Evolutionary conservation across 1,139 yeast genomes (phyloP), one percentile per base, ranked within the genome.

Genomic region (Hansenula sp.): DNA sequence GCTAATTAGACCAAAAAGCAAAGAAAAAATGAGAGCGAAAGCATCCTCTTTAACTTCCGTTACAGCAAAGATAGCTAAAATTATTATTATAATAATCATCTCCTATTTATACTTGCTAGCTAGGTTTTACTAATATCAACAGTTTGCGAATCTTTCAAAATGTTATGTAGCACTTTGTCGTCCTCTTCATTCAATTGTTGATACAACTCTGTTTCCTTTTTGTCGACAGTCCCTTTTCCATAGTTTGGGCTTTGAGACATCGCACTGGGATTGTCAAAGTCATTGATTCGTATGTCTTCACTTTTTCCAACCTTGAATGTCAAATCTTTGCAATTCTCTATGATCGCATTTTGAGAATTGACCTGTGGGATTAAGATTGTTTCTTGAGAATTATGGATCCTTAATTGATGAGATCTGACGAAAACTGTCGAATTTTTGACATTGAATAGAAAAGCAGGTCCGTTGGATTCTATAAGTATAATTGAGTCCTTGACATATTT

Each of bases 371-470:
- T 43, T 2, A 51, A 46, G 17, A 28, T 40, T 31, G 66, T 57
- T 35, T 62, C 46, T 2, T 36, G 34, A 3, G 65, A 46, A 38
- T 63, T 52, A 49, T 72, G 77, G 13, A 74, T 53, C 28, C 78
- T 51, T 37, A 69, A 56, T 49, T 74, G 79, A 48, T 73, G 77
- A 46, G 75, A 65, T 13, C 51, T 41, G 3, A 67, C 46, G 4
- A 62, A 44, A 6, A 72, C 41, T 3, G 60, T 53, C 41, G 63
- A 57, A 17, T 67, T 47, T 3, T 34, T 17, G 10, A 68, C 41
- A 29, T 63, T 55, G 21, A 64, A 65, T 3, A 67, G 42, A 40
- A 63, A 65, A 0, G 67, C 55, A 0, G 74, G 71, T 1, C 76
- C 75, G 1, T 52, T 48, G n/a, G 65, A 58, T 3, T 48, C 42